phyloP scores from a whole-genome alignment of 495 filamentous ascomycete genomes.

The Halenospora varia region DNA sequence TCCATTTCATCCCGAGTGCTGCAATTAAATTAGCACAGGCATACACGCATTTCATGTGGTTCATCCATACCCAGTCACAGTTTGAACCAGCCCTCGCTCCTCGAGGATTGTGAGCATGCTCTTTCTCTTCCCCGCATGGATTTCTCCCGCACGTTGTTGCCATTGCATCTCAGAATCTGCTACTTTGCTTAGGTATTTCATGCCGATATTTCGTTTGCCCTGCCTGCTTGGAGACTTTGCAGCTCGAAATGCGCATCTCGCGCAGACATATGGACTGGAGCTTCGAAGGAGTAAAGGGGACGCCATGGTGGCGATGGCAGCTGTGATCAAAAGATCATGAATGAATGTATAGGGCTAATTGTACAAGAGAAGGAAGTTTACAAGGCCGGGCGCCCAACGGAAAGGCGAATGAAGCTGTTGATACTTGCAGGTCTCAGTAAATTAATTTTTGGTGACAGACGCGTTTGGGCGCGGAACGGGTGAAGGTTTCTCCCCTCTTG shows the following conservation, averaged over 20 bases:
- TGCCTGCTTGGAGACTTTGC: conserved; percentile 2
- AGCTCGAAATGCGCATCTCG: conserved; percentile 20
- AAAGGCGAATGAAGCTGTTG: conserved; percentile 3
- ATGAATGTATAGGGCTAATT: background rate
- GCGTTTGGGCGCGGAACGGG: background rate
- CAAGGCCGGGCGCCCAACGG: background rate
- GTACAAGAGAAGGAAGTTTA: no score
- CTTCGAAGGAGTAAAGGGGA: conserved; percentile 17
- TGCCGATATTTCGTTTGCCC: conserved; percentile 39
- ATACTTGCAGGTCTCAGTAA: background rate
- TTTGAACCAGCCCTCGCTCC: conserved; percentile 75
- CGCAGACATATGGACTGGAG: conserved; percentile 18
- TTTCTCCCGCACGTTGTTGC: conserved; percentile 49
- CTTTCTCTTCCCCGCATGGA: conserved; percentile 55
- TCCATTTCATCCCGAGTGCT: conserved; percentile 64
- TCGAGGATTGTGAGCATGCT: conserved; percentile 68
- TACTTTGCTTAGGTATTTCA: conserved; percentile 45
- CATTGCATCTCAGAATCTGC: conserved; percentile 53
- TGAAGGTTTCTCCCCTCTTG: no score
- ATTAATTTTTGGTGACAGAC: background rate
- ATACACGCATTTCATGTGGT: background rate
- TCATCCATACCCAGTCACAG: conserved; percentile 70
- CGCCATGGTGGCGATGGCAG: conserved; percentile 19
- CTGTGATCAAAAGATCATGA: background rate
- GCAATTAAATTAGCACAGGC: conserved; percentile 1